These are phyloP conservation scores for Rhodotorula paludigena DNA, from an alignment of 768 basidiomycete species.

Conservation along the genomic window DNA sequence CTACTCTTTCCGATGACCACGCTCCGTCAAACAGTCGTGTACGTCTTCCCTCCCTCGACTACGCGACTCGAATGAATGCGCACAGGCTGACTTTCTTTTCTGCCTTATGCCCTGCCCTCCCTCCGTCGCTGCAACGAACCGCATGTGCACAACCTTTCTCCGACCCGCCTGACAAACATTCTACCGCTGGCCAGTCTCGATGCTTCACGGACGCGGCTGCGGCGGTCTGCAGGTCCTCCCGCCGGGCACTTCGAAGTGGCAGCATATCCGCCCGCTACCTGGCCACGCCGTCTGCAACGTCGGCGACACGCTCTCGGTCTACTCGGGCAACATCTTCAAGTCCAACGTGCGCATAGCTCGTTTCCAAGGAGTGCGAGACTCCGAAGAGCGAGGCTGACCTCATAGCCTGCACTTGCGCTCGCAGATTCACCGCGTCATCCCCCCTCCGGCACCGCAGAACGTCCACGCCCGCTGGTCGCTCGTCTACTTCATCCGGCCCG, in stretches of 20 bases:
- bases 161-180: background rate
- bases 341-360: conserved; percentile 24
- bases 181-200: conserved; percentile 8
- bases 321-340: conserved; percentile 32
- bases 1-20: background rate
- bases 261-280: conserved; percentile 25
- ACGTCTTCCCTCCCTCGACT: background rate
- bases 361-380: too few relatives aligned
- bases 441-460: conserved; percentile 27
- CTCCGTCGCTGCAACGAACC: too few relatives aligned
- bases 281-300: conserved; percentile 40
- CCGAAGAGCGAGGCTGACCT: too few relatives aligned
- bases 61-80: too few relatives aligned
- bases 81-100: too few relatives aligned
- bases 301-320: conserved; percentile 34
- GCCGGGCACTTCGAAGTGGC: conserved; percentile 27
- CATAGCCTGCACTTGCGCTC: background rate
- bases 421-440: conserved; percentile 36
- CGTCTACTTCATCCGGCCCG: conserved; percentile 35
- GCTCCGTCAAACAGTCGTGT: background rate
- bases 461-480: conserved; percentile 21
- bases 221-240: conserved; percentile 38
- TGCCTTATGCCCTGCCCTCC: too few relatives aligned
- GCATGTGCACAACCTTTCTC: too few relatives aligned
- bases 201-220: conserved; percentile 36